Evolutionary conservation across 208 protist genomes (phyloP), one percentile per base, ranked within the genome.

Genomic region (Crithidia fasciculata): DNA sequence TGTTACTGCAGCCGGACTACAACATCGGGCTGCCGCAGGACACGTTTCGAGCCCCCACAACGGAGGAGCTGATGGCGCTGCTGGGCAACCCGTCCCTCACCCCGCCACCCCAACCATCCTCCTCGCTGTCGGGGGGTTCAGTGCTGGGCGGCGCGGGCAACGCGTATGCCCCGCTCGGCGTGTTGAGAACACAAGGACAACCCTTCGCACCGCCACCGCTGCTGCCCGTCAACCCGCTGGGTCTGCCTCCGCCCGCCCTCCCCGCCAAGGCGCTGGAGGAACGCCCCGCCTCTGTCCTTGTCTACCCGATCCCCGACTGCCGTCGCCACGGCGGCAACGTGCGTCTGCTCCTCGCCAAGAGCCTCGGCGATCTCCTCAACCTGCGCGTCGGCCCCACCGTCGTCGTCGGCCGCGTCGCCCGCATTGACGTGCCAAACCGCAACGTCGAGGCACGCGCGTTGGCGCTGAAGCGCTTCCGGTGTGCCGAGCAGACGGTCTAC

Each of bases 361-460:
- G 90, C 10, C 82, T 97, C 6, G 88, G 94, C 37, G 91, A 97
- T 61, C 83, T 76, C 36, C 86, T 97, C 45, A 87, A 81, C 39
- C 79, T 97, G 52, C 86, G 86, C 37, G 90, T 96, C 5, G 94
- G 94, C 15, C 94, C 94, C 10, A 95, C 94, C 40, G 79, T 49
- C 8, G 86, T 97, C 28, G 83, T 97, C 18, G 94, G 94, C 37
- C 68, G 80, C 68, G 81, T 96, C 64, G 91, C 89, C 5, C 90
- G 94, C 54, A 93, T 97, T 43, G 76, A 81, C 28, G 83, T 97
- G 28, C 90, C 89, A 3, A 95, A 92, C 64, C 82, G 84, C 69
- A 91, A 92, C 43, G 89, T 97, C 5, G 90, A 95, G 74, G 81
- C 84, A 37, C 92, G 92, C 15, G 91, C 90, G n/a, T 59, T 97